Base-by-base conservation (phyloP, 345 rosid genomes). In the Syzygium aromaticum region DNA sequence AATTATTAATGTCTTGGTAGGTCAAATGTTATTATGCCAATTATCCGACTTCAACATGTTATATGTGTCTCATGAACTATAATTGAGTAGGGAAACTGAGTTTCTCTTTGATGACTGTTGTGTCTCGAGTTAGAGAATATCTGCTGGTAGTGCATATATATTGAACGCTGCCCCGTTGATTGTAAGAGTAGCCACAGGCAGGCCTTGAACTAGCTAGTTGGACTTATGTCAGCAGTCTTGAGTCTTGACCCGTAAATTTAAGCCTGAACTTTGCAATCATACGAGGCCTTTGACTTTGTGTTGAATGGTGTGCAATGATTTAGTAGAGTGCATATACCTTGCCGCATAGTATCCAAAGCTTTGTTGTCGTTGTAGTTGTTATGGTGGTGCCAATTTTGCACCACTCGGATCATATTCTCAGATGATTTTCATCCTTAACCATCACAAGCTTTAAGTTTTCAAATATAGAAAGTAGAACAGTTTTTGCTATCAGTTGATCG, bases 1-100 rank as follows among this genome's bases (percentile, higher is more conserved):
- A 95, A 94, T 97, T 90, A 96, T 84, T 90, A 97, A 97, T 28
- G 99, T 90, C 89, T 91, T 97, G 98, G 99, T 97, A 94, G 30
- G 89, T 87, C 51, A 21, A 30, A 19, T 40, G 27, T 73, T 33
- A 21, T 19, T 9, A 73, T 38, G 82, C 14, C 82, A 38, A 73
- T 73, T 21, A 38, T 43, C 52, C 25, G 52, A 40, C 22, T 49
- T 27, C 2, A 52, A 51, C 59, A 63, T 25, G 28, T 19, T 28
- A 86, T 86, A 28, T 16, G 77, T 61, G 43, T 85, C 17, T 56
- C 27, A 14, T 13, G 7, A 17, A n/a, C 43, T 51, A 28, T 51
- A 21, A 63, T 46, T 63, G 46, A 61, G 54, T 21, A 63, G 52
- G 87, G 43, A 63, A 54, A 51, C 52, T 3, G 10, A 21, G n/a